Evolutionary conservation across 2,329 filamentous ascomycete genomes (phyloP).

Genomic region (Pseudonectria foliicola): DNA sequence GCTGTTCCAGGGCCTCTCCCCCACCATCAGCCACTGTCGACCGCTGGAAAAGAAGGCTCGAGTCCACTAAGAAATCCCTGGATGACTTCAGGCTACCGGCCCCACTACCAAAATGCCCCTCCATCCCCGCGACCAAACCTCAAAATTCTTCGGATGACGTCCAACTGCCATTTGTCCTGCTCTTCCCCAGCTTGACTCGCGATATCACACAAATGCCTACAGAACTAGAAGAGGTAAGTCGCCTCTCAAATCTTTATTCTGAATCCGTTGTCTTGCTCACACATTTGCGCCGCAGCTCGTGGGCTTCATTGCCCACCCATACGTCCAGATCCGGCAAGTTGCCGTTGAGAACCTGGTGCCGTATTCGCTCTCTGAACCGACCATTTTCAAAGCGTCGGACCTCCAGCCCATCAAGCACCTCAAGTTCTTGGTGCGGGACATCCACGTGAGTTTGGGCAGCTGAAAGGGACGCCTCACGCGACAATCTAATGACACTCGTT

Average conservation of each 20-base stretch:
- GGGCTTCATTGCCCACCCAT: constrained; percentile 87
- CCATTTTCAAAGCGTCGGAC: constrained; percentile 76
- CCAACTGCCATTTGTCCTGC: neutral
- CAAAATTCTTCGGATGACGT: constrained; percentile 10
- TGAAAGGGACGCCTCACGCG: constrained; percentile 3
- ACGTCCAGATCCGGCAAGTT: constrained; percentile 80
- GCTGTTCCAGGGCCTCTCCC: constrained; percentile 10
- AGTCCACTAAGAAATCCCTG: constrained; percentile 18
- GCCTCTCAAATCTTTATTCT: neutral
- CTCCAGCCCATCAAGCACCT: constrained; percentile 77
- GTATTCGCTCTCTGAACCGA: constrained; percentile 65
- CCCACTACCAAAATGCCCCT: constrained; percentile 23
- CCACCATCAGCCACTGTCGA: neutral
- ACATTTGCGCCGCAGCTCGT: constrained; percentile 57
- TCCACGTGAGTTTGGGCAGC: constrained; percentile 51
- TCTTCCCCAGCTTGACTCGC: constrained; percentile 1
- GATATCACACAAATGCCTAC: constrained; percentile 54
- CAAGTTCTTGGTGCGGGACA: constrained; percentile 79
- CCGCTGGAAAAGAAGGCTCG: neutral
- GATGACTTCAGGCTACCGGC: constrained; percentile 22
- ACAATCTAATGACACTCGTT: neutral
- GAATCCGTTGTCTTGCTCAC: constrained; percentile 5
- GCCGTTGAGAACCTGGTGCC: constrained; percentile 83
- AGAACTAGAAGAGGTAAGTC: constrained; percentile 66
- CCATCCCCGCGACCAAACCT: constrained; percentile 11